Percentiles rank a stretch among this genome's conserved stretches.
These are phyloP conservation scores for Cyanodermella asteris DNA, from an alignment of 2,329 filamentous ascomycete species.

Conservation along the genomic window DNA sequence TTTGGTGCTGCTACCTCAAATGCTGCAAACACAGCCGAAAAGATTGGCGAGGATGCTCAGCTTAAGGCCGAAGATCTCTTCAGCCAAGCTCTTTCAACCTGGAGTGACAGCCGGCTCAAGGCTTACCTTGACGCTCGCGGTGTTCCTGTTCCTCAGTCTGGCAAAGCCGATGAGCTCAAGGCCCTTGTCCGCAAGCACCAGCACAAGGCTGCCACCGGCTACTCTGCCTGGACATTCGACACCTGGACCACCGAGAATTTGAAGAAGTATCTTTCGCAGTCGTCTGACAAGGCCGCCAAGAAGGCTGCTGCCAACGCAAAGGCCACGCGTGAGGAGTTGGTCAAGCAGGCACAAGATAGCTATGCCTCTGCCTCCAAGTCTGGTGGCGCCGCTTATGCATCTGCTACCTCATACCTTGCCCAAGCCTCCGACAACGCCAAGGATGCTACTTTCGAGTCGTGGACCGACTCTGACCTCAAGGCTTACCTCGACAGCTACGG, in stretches of 20 bases:
- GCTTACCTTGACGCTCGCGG: conserved; percentile 57
- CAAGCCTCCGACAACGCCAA: conserved; percentile 44
- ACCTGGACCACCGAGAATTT: conserved; percentile 53
- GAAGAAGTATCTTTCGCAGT: conserved; percentile 21
- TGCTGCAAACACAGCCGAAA: conserved; percentile 54
- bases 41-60: conserved; percentile 48
- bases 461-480: conserved; percentile 52
- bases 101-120: conserved; percentile 61
- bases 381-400: conserved; percentile 29
- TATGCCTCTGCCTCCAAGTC: conserved; percentile 25
- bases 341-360: conserved; percentile 30
- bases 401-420: conserved; percentile 48
- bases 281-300: conserved; percentile 24
- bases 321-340: conserved; percentile 50
- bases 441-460: conserved; percentile 45
- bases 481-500: conserved; percentile 62
- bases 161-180: conserved; percentile 50
- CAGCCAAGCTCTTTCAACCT: conserved; percentile 35
- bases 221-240: conserved; percentile 58
- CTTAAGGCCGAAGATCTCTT: conserved; percentile 45
- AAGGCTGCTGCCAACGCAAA: conserved; percentile 40
- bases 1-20: conserved; percentile 53
- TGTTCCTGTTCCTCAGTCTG: conserved; percentile 48
- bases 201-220: conserved; percentile 46
- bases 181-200: conserved; percentile 52